Evolutionary conservation across 257 asterid genomes (phyloP), one percentile per base, ranked within the genome.

Genomic region (Solanum pimpinellifolium): DNA sequence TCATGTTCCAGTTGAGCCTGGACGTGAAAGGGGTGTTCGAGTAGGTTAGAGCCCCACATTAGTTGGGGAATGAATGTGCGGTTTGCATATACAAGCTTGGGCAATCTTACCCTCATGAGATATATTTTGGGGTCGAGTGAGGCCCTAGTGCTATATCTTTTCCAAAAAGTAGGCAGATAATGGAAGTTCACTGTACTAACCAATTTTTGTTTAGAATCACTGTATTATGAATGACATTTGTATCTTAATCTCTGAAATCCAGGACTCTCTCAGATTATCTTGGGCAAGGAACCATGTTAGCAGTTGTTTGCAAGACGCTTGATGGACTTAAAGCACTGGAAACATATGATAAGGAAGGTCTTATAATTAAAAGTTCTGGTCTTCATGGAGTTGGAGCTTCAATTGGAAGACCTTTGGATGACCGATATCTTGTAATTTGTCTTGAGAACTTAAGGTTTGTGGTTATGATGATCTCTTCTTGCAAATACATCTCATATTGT

Each of bases 271-370:
- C 98, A 1, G 91, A 93, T 86, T 96, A 92, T 89, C 89, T 94
- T 94, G 99, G 98, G 39, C 87, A 25, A 49, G 98, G 93, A 60
- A 91, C 93, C 20, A 95, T 96, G 99, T 91, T 94, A 66, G 93
- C 98, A 59, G 89, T 95, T 88, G 98, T 96, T 82, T 96, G 98
- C 98, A 94, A 92, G 92, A 90, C 95, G 0, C 83, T 88, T 44
- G 90, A 91, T 70, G 95, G 98, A 66, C 93, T 91, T 81, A 93
- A 90, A 86, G 93, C 92, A 85, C 91, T 96, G 87, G 97, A 95
- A 93, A 86, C 91, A 70, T 93, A 96, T 91, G 91, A 89, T 89
- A 89, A 35, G 29, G 94, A 94, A 44, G 98, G 97, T 42, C 83
- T 66, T 21, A 84, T 93, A 49, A 86, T 90, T 88, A 90, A 86